Evolutionary conservation across 139 green algal genomes (phyloP).

Genomic region (Nannochloris sp.): DNA sequence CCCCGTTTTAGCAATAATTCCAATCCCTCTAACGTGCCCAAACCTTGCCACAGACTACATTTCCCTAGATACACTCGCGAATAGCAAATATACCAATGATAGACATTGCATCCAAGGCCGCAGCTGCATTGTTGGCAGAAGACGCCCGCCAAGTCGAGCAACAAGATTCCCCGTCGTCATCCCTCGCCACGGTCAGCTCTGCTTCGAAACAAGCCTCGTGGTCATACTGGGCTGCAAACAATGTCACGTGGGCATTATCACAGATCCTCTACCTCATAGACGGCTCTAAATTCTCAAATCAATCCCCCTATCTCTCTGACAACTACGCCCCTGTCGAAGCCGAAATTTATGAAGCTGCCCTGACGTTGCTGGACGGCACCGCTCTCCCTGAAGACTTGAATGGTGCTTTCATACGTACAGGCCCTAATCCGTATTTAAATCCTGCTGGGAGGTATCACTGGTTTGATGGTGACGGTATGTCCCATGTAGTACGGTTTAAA

Average conservation of each 20-base stretch:
- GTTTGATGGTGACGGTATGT: slow-evolving; percentile 46
- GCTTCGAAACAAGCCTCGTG: too few relatives aligned
- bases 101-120: too few relatives aligned
- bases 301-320: neutral
- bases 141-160: too few relatives aligned
- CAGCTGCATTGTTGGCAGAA: too few relatives aligned
- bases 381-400: neutral
- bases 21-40: too few relatives aligned
- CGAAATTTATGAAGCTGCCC: neutral
- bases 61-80: too few relatives aligned
- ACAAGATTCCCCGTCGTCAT: too few relatives aligned
- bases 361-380: neutral
- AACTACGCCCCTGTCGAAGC: neutral
- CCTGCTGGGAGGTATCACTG: neutral
- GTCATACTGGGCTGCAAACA: neutral
- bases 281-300: neutral
- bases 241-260: neutral
- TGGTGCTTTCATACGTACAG: neutral
- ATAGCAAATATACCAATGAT: too few relatives aligned
- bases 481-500: slow-evolving; percentile 58
- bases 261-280: neutral
- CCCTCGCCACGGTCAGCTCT: too few relatives aligned
- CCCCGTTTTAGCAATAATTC: too few relatives aligned
- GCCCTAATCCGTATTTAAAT: slow-evolving; percentile 2
- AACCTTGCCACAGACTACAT: too few relatives aligned